Conservation (phyloP, 257 asterid species). For the Solanum pimpinellifolium region DNA sequence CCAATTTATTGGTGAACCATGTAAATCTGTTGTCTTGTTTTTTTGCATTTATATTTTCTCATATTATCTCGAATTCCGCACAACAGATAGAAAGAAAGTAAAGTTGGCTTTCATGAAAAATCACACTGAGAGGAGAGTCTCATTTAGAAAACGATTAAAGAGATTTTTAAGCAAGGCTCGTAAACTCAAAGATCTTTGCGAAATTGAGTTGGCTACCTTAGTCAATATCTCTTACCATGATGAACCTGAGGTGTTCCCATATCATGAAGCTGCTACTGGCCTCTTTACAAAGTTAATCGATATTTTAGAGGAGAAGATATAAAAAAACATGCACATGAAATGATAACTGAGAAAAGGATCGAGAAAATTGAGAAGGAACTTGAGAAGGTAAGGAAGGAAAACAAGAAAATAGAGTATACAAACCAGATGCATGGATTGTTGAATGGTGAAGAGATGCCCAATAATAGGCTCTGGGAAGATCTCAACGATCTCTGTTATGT, state of each 20-base stretch:
- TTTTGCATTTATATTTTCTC: too few relatives aligned
- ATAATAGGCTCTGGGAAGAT: too few relatives aligned
- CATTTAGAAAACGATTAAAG: not conserved
- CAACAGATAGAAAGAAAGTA: not conserved
- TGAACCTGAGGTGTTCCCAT: not conserved
- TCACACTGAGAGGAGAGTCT: not conserved
- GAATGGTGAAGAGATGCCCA: not conserved
- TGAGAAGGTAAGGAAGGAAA: not conserved
- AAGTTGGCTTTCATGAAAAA: not conserved
- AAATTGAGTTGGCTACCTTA: not conserved
- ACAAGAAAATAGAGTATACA: not conserved
- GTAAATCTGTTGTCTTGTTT: too few relatives aligned
- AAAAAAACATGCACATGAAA: not conserved
- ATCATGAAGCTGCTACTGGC: not conserved
- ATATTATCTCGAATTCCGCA: too few relatives aligned
- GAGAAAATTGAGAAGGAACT: not conserved
- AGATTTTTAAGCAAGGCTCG: not conserved
- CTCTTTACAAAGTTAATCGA: not conserved
- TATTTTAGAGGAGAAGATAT: not conserved
- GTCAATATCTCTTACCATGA: not conserved
- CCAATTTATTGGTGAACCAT: too few relatives aligned
- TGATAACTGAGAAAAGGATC: not conserved
- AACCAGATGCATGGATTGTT: not conserved
- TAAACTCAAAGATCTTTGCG: not conserved
- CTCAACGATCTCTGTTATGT: not conserved